Base-by-base conservation (phyloP, 371 early-diverging fungal species). In the Homolaphlyctis polyrhiza region DNA sequence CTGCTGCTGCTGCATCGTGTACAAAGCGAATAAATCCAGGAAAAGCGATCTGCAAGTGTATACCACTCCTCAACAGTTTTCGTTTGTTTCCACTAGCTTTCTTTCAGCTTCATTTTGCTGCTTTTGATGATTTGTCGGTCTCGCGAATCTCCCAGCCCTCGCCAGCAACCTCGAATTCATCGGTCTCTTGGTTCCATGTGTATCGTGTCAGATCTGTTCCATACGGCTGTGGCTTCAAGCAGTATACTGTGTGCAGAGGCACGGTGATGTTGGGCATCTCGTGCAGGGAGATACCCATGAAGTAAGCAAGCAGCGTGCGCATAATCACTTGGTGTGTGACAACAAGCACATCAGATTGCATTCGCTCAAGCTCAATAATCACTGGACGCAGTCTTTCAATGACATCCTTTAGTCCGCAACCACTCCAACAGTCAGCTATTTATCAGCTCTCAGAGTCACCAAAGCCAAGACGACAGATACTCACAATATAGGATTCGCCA, bases 351-450 rank as follows among this genome's bases (percentile, higher is more conserved):
- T 85, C 85, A 30, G 84, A 82, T 25, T 80, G 80, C 89, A 89
- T 90, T 39, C 93, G 80, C 68, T 94, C 93, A 55, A 91, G 68
- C 68, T 94, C 94, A 43, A 92, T 85, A 67, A 94, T 90, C 67
- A 92, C 74, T 0, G 92, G 86, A 58, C 90, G 82, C 32, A 92
- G 65, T 13, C 93, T 80, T 60, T 92, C 91, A 57, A 93, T 91
- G 18, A 93, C 92, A 71, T 93, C 94, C 69, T 71, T 32, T 34
- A 8, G n/a, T 28, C 11, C 8, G 28, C 11, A 21, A 6, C 57
- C 25, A 21, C 4, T 27, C 14, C 18, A 27, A 32, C 14, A 4
- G 11, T 21, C 34, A 55, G 27, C 11, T 21, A 21, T 14, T 14
- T 14, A 51, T 8, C 52, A 28, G 30, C 3, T 27, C 8, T 16